Conservation (phyloP, 345 rosid genomes). For the Diplotaxis tenuifolia region DNA sequence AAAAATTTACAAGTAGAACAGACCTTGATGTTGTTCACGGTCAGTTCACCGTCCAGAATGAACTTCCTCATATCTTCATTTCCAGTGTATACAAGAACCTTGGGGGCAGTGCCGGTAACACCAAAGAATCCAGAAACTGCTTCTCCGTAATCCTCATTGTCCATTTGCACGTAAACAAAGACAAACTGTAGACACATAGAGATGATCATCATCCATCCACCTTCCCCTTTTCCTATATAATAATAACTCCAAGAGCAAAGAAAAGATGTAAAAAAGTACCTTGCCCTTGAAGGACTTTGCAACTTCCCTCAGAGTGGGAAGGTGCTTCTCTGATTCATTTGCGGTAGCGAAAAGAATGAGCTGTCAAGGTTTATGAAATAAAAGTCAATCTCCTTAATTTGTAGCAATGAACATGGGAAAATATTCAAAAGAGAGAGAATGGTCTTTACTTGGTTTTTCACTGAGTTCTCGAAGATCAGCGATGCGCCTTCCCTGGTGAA, state of each 20-base stretch:
- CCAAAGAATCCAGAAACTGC: slow-evolving; percentile 93
- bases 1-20: slow-evolving; percentile 11
- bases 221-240: neutral
- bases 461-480: slow-evolving; percentile 65
- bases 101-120: slow-evolving; percentile 63
- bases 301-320: slow-evolving; percentile 68
- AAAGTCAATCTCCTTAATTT: neutral
- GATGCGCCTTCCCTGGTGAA: slow-evolving; percentile 86
- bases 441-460: slow-evolving; percentile 74
- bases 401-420: neutral
- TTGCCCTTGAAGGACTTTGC: slow-evolving; percentile 88
- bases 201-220: slow-evolving; percentile 3
- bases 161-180: slow-evolving; percentile 83
- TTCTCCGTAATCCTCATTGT: slow-evolving; percentile 84
- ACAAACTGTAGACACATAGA: slow-evolving; percentile 58
- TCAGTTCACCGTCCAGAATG: slow-evolving; percentile 64
- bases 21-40: slow-evolving; percentile 78
- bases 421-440: neutral
- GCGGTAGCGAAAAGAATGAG: slow-evolving; percentile 68
- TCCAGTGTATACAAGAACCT: slow-evolving; percentile 80
- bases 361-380: slow-evolving; percentile 44
- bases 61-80: slow-evolving; percentile 81
- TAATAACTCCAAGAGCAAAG: neutral
- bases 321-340: slow-evolving; percentile 67
- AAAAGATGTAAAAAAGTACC: slow-evolving; percentile 43